phyloP scores from a whole-genome alignment of 768 basidiomycete genomes.

The Boletus pseudopeckii region DNA sequence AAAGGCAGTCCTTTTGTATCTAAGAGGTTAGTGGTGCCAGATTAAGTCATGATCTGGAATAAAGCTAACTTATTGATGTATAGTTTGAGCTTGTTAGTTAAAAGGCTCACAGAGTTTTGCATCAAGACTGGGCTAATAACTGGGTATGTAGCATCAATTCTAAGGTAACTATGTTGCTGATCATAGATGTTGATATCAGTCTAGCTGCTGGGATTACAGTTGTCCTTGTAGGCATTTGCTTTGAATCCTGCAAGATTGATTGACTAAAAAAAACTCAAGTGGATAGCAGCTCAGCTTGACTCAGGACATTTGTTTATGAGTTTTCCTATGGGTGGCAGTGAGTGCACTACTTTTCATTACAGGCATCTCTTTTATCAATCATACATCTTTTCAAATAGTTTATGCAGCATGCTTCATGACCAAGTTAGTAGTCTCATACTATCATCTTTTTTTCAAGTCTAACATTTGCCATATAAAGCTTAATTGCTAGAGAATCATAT shows the following conservation, averaged over 20 bases:
- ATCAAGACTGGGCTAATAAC: slow-evolving; percentile 30
- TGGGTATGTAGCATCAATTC: slow-evolving; percentile 7
- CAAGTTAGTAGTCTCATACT: slow-evolving; percentile 20
- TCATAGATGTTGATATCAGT: slow-evolving; percentile 1
- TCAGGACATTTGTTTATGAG: slow-evolving; percentile 18
- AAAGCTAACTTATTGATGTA: background rate
- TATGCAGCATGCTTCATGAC: slow-evolving; percentile 29
- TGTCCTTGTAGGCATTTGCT: slow-evolving; percentile 16
- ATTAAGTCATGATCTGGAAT: background rate
- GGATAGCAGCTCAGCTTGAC: slow-evolving; percentile 18
- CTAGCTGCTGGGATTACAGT: slow-evolving; percentile 11
- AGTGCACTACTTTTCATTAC: background rate
- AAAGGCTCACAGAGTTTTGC: slow-evolving; percentile 16
- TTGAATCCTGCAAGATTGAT: background rate
- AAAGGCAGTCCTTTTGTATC: slow-evolving; percentile 3
- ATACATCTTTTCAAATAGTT: slow-evolving; percentile 10
- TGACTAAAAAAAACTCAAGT: slow-evolving; percentile 9
- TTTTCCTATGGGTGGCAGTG: slow-evolving; percentile 27
- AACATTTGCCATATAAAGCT: slow-evolving; percentile 7
- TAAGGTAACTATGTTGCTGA: background rate
- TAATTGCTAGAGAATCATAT: slow-evolving; percentile 30
- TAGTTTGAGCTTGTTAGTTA: slow-evolving; percentile 17
- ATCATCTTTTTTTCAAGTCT: background rate
- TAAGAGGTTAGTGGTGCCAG: slow-evolving; percentile 7
- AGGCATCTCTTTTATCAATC: background rate